Evolutionary conservation across 768 basidiomycete species (phyloP), one percentile per base, ranked within the genome.

Genomic region (Boletus coccyginus): DNA sequence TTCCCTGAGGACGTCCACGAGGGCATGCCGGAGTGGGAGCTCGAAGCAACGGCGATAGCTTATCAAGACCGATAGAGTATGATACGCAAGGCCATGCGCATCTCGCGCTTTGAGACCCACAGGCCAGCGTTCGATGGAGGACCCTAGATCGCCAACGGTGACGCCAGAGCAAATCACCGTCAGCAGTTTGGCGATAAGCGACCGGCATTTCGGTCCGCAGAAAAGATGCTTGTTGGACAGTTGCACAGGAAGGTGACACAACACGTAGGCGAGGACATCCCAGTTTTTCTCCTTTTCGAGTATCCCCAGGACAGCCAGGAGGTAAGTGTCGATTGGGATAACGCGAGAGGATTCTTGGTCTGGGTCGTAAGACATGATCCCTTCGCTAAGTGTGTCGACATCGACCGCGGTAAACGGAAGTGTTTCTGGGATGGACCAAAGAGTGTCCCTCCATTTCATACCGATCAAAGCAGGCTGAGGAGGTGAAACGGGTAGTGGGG

Each of bases 161-260:
- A 95, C 80, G 1, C 82, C 82, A 2, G 79, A 75, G 73, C 92
- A 92, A 13, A 98, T 73, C 29, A 78, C 68, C n/a, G 77, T 77
- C 39, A 93, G 73, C 35, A 98, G 73, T 46, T 75, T 78, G 7
- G 83, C 75, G 21, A 95, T 80, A 11, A 82, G 80, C 14, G 67
- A 72, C n/a, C 85, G 77, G 31, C 89, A 85, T 49, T 84, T 84
- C 0, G 92, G 92, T 1, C 97, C 97, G 66, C 95, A 97, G 71
- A 97, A 95, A 50, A 98, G 79, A 65, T 98, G 94, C 70, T 98
- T 98, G 80, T 98, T 98, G 55, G 90, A 78, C 11, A 98, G 80
- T 67, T 98, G 94, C 10, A 85, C 79, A 2, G 97, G 95, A 0
- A 99, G 79, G 73, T 96, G 90, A 66, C 90, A 93, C 6, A 99